phyloP scores from a whole-genome alignment of 192 early-diverging fungal genomes.

The Paraglomus brasilianum region DNA sequence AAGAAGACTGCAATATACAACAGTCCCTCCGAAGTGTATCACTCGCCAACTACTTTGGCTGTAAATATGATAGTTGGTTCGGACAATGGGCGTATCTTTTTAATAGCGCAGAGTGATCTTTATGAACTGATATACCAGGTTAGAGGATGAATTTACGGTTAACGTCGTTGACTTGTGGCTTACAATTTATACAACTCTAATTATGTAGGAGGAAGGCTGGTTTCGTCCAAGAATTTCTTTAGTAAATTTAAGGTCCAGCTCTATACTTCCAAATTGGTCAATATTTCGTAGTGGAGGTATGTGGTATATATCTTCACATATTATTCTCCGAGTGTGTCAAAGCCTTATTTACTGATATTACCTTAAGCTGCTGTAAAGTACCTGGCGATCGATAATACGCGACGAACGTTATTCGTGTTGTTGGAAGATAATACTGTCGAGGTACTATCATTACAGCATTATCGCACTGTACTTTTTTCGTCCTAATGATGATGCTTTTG shows the following conservation, averaged over 20 bases:
- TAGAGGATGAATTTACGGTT: background rate
- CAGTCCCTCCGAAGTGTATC: too few relatives aligned
- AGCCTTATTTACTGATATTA: background rate
- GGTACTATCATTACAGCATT: background rate
- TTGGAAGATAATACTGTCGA: conserved; percentile 5
- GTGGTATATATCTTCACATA: too few relatives aligned
- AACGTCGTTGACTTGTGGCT: background rate
- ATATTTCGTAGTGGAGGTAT: too few relatives aligned
- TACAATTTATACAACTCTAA: background rate
- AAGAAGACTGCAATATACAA: too few relatives aligned
- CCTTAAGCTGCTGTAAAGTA: background rate
- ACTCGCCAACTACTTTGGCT: too few relatives aligned
- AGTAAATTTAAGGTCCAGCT: background rate
- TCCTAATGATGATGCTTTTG: background rate
- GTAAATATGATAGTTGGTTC: background rate
- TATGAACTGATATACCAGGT: conserved; percentile 1
- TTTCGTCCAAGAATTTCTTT: background rate
- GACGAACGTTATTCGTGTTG: conserved; percentile 2
- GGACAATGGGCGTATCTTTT: background rate
- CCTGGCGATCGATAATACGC: conserved; percentile 11
- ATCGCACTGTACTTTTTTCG: background rate
- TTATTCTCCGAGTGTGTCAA: too few relatives aligned
- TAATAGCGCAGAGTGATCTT: background rate
- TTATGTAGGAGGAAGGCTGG: conserved; percentile 15
- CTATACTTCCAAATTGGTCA: too few relatives aligned